Evolutionary conservation across 768 basidiomycete genomes (phyloP).

Genomic region (Boletus vermiculosoides): DNA sequence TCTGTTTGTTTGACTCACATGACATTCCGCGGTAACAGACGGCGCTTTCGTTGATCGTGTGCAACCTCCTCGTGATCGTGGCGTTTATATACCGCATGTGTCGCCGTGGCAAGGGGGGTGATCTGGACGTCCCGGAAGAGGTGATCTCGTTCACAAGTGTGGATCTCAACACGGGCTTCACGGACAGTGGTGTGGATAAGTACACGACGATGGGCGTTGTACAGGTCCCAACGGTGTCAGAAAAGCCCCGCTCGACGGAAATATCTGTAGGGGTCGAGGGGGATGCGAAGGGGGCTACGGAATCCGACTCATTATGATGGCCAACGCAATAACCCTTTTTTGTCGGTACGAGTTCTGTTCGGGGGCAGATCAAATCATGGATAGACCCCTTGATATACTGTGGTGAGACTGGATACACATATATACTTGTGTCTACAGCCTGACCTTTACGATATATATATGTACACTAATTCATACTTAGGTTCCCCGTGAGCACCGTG

Average conservation of each 20-base stretch:
- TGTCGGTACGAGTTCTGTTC: not conserved
- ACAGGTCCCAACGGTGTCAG: not conserved
- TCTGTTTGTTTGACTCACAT: not conserved
- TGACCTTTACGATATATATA: no score
- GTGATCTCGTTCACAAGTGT: slow-evolving; percentile 15
- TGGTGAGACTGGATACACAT: not conserved
- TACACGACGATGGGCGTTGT: not conserved
- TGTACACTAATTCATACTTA: no score
- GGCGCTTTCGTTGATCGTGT: slow-evolving; percentile 19
- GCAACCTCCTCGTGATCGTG: slow-evolving; percentile 28
- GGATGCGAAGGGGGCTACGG: not conserved
- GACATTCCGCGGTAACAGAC: slow-evolving; percentile 6
- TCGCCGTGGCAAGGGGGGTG: not conserved
- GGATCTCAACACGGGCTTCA: slow-evolving; percentile 7
- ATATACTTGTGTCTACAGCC: not conserved
- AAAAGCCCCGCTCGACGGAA: not conserved
- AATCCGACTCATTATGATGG: no score
- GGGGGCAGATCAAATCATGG: not conserved
- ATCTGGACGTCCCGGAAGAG: slow-evolving; percentile 4
- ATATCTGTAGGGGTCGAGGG: not conserved
- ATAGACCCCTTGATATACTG: not conserved
- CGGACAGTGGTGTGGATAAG: not conserved
- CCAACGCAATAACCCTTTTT: not conserved
- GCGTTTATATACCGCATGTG: slow-evolving; percentile 20
- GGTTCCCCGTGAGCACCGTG: no score